Conservation (phyloP, 345 rosid genomes). For the Populus davidiana region DNA sequence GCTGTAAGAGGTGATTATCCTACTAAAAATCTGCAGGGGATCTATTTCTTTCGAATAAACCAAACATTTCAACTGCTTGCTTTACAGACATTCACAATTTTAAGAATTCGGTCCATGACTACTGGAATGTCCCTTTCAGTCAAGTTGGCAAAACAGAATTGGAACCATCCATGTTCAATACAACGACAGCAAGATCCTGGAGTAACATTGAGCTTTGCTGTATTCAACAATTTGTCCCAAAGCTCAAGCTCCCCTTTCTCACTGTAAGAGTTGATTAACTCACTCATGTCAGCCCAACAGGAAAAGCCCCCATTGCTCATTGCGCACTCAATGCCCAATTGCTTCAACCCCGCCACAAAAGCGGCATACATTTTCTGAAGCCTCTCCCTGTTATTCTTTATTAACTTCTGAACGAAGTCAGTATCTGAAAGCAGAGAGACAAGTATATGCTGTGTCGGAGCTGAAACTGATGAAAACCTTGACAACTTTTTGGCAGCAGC, state of each 20-base stretch:
- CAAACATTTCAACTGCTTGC: conserved; percentile 45
- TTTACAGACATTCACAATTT: conserved; percentile 61
- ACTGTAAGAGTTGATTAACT: conserved; percentile 60
- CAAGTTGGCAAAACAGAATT: conserved; percentile 66
- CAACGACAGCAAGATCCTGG: conserved; percentile 94
- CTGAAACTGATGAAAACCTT: conserved; percentile 69
- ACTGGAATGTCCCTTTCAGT: conserved; percentile 58
- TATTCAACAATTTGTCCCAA: conserved; percentile 77
- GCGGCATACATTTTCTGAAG: conserved; percentile 35
- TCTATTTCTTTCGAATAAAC: conserved; percentile 23
- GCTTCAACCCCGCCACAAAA: conserved; percentile 56
- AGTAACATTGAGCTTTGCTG: conserved; percentile 62
- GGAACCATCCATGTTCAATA: conserved; percentile 93
- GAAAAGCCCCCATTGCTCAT: conserved; percentile 64
- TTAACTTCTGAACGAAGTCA: conserved; percentile 40
- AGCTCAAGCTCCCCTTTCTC: conserved; percentile 93
- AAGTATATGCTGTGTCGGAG: conserved; percentile 62
- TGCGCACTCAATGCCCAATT: conserved; percentile 56
- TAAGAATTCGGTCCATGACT: conserved; percentile 58
- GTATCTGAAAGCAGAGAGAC: conserved; percentile 59
- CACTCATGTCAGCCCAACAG: conserved; percentile 93
- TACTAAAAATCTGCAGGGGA: conserved; percentile 10
- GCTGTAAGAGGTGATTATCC: conserved; percentile 44
- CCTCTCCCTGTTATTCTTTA: conserved; percentile 49
- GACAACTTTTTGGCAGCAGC: conserved; percentile 61